Evolutionary conservation across 1,139 yeast genomes (phyloP), one percentile per base, ranked within the genome.

Genomic region (Debaryomyces subglobosus): DNA sequence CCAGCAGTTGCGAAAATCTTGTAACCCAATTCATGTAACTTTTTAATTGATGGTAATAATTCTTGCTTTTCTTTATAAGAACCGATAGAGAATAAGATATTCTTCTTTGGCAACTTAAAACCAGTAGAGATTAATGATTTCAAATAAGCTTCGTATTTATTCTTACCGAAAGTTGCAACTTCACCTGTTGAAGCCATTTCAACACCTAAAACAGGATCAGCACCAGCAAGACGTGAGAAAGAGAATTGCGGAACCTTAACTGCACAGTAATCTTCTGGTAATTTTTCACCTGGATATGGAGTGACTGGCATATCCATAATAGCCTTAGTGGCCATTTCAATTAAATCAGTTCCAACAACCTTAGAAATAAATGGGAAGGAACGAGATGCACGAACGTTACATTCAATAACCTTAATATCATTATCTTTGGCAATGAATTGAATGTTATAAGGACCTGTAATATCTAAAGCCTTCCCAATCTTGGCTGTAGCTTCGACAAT

Each of bases 181-280:
- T 94, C 99, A 81, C 99, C 99, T 54, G 99, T 94, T 24, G 98
- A 92, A 34, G 99, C 98, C 99, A 94, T 94, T 74, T 94, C 99
- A 59, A 94, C 99, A 73, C 99, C 99, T 59, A 94, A 79, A 53
- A 94, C 91, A 47, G 99, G 99, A 70, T 94, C 99, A 52, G 99
- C 99, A 62, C 99, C 99, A 45, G 98, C 91, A 62, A 94, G 82
- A 71, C 99, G 86, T 39, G 98, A 89, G 85, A 94, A 94, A 25
- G 98, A 92, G 72, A 94, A 94, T 72, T 94, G 99, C 27, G 99
- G 99, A 52, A 94, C 98, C 78, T 94, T 94, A 54, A 92, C 88
- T 50, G 98, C 99, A 72, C 96, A 96, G 70, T 91, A 94, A 65
- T 91, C 91, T 63, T 86, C 90, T 49, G 98, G 97, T 62, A 92